phyloP scores from a whole-genome alignment of 352 stramenopile species.

The Saprolegnia diclina region DNA sequence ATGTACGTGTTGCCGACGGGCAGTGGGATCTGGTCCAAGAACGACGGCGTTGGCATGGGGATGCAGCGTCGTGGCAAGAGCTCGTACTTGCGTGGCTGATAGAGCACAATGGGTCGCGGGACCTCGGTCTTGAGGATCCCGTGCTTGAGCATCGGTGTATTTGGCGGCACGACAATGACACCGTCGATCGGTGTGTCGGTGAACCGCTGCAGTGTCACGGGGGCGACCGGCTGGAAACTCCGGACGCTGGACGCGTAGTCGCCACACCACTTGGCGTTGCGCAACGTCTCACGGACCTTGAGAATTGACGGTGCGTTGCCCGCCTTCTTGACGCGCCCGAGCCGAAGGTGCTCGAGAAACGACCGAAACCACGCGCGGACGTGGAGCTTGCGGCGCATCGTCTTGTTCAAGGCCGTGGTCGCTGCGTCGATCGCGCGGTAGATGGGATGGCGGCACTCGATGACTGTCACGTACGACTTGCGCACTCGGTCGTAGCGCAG shows the following conservation, averaged over 20 bases:
- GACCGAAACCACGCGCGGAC: slow-evolving; percentile 82
- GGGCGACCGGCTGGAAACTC: slow-evolving; percentile 61
- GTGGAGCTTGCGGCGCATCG: slow-evolving; percentile 78
- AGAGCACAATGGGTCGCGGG: slow-evolving; percentile 62
- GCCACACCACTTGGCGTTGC: slow-evolving; percentile 61
- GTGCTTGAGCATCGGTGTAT: slow-evolving; percentile 40
- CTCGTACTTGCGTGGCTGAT: slow-evolving; percentile 78
- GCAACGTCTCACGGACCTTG: slow-evolving; percentile 76
- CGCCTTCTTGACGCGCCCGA: slow-evolving; percentile 45
- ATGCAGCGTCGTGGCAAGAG: slow-evolving; percentile 75
- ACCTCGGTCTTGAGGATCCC: slow-evolving; percentile 68
- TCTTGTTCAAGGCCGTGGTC: slow-evolving; percentile 75
- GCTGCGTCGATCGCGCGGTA: slow-evolving; percentile 73
- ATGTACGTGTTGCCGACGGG: slow-evolving; percentile 66
- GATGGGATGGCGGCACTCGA: slow-evolving; percentile 88
- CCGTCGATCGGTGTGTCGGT: slow-evolving; percentile 34
- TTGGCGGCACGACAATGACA: slow-evolving; percentile 62
- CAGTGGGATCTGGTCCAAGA: slow-evolving; percentile 64
- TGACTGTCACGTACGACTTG: slow-evolving; percentile 85
- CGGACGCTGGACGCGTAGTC: slow-evolving; percentile 55
- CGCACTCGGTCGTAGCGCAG: slow-evolving; percentile 81
- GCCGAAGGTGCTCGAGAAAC: slow-evolving; percentile 83
- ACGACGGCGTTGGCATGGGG: slow-evolving; percentile 73
- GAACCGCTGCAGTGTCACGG: slow-evolving; percentile 71
- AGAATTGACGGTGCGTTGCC: slow-evolving; percentile 51